Percentiles rank a stretch among this genome's conserved stretches.
Evolutionary conservation across 257 asterid genomes (phyloP).

Genomic region (Scutellaria minor): DNA sequence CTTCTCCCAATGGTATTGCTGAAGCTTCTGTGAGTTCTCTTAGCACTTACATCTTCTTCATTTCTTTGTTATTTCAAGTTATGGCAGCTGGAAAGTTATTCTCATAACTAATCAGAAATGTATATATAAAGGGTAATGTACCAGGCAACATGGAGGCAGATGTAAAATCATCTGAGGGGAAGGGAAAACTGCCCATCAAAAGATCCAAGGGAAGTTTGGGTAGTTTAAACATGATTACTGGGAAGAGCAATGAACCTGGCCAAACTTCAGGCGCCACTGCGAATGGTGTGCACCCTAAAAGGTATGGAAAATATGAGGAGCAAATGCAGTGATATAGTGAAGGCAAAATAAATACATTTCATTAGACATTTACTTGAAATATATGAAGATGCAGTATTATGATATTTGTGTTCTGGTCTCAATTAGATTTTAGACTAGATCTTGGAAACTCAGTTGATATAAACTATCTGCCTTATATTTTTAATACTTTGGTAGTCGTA

Average conservation of each 20-base stretch:
- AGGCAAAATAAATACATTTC: constrained; percentile 6
- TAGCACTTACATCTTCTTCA: constrained; percentile 22
- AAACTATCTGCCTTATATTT: background rate
- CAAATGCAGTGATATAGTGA: constrained; percentile 2
- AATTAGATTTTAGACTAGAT: constrained; percentile 21
- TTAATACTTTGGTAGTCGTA: background rate
- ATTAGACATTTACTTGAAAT: constrained; percentile 6
- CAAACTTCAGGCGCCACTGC: constrained; percentile 70
- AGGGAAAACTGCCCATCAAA: constrained; percentile 90
- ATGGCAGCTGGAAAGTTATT: constrained; percentile 36
- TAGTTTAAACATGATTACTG: constrained; percentile 81
- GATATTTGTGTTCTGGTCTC: constrained; percentile 26
- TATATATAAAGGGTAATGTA: constrained; percentile 56
- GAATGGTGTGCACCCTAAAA: constrained; percentile 74
- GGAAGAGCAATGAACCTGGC: constrained; percentile 70
- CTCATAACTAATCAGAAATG: constrained; percentile 22
- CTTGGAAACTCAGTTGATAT: background rate
- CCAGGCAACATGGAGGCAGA: constrained; percentile 69
- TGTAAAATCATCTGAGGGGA: constrained; percentile 76
- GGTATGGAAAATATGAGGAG: constrained; percentile 46
- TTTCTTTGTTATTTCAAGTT: background rate
- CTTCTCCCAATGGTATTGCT: constrained; percentile 84
- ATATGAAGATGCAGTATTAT: constrained; percentile 3
- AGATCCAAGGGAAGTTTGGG: constrained; percentile 92
- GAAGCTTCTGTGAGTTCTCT: constrained; percentile 77